Evolutionary conservation across 768 basidiomycete genomes (phyloP).

Genomic region (Termitomyces sp.): DNA sequence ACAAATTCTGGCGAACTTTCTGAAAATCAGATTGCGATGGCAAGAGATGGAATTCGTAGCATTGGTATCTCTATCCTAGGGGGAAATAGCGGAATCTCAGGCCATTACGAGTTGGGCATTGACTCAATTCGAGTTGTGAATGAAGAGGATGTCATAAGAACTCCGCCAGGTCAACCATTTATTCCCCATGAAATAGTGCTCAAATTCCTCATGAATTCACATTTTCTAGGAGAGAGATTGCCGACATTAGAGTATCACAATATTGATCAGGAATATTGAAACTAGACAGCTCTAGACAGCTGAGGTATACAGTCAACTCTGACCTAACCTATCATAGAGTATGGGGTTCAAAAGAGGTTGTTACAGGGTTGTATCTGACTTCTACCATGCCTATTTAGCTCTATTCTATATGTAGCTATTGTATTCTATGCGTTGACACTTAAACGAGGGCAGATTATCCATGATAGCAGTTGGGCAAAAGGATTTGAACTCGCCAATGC

Average conservation of each 20-base stretch:
- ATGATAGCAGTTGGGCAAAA: too few species aligned
- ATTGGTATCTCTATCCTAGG: slow-evolving; percentile 87
- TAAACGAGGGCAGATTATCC: too few species aligned
- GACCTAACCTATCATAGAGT: too few species aligned
- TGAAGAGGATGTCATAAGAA: slow-evolving; percentile 50
- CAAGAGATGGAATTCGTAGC: slow-evolving; percentile 66
- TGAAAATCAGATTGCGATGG: slow-evolving; percentile 69
- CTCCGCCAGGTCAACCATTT: slow-evolving; percentile 18
- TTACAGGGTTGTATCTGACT: too few species aligned
- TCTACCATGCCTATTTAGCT: too few species aligned
- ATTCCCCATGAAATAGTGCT: neutral
- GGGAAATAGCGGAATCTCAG: slow-evolving; percentile 69
- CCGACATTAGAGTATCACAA: slow-evolving; percentile 5
- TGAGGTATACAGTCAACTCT: too few species aligned
- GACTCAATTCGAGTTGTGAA: slow-evolving; percentile 81
- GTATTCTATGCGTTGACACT: too few species aligned
- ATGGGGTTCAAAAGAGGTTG: too few species aligned
- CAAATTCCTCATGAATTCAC: neutral
- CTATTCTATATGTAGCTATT: too few species aligned
- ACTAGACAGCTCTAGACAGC: too few species aligned
- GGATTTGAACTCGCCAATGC: too few species aligned
- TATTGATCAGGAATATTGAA: neutral
- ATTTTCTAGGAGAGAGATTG: slow-evolving; percentile 7
- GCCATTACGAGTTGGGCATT: slow-evolving; percentile 77
- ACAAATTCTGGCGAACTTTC: slow-evolving; percentile 72